Percentiles rank a stretch among this genome's conserved stretches.
phyloP scores from a whole-genome alignment of 805 yeast species.

The Lipomyces starkeyi region DNA sequence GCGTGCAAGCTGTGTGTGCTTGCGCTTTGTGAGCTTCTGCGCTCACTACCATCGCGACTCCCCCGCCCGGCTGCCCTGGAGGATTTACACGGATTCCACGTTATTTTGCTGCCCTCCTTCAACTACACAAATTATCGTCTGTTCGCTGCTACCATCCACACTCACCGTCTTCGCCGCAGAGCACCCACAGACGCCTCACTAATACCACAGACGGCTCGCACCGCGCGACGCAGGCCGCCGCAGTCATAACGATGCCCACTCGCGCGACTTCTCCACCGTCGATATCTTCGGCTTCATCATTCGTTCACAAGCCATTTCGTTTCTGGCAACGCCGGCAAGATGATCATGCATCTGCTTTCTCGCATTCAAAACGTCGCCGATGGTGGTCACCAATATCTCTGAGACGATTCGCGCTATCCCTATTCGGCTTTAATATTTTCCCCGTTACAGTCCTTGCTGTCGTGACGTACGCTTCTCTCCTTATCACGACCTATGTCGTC shows the following conservation, averaged over 20 bases:
- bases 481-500: constrained; percentile 36
- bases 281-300: constrained; percentile 38
- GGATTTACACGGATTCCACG: not conserved
- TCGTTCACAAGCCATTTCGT: constrained; percentile 37
- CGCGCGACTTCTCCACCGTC: constrained; percentile 37
- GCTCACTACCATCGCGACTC: not conserved
- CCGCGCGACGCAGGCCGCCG: constrained; percentile 14
- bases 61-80: not conserved
- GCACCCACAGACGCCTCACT: not conserved
- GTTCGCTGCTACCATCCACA: not conserved
- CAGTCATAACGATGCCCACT: constrained; percentile 31
- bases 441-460: constrained; percentile 38
- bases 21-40: not conserved
- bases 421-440: constrained; percentile 32
- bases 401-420: constrained; percentile 24
- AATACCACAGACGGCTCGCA: not conserved
- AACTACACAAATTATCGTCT: not conserved
- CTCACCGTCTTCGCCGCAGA: not conserved
- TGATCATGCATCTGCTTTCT: constrained; percentile 29
- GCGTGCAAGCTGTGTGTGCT: not conserved
- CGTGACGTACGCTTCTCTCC: constrained; percentile 34
- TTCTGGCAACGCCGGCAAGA: constrained; percentile 38
- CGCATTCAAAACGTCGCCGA: constrained; percentile 27
- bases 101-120: not conserved
- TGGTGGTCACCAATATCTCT: constrained; percentile 33